These are phyloP conservation scores for Trichosporon ovoides DNA, from an alignment of 1,284 basidiomycete species.

Conservation along the genomic window DNA sequence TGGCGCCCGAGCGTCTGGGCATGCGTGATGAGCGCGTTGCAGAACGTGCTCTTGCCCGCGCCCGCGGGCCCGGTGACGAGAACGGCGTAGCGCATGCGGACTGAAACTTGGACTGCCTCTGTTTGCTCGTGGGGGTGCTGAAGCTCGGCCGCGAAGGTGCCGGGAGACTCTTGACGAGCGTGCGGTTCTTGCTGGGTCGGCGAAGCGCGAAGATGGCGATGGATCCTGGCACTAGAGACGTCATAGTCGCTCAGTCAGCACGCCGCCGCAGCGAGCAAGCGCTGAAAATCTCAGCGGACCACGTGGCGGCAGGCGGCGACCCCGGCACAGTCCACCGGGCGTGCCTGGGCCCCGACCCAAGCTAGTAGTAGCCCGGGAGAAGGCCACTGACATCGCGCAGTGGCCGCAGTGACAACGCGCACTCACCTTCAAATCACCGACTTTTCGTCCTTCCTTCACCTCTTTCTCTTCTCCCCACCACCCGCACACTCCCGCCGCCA, in stretches of 20 bases:
- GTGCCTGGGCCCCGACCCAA: too few species aligned
- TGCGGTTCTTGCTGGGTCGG: neutral
- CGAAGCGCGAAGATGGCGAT: slow-evolving; percentile 2
- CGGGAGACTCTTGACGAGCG: too few species aligned
- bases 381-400: too few species aligned
- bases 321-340: neutral
- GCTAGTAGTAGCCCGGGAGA: too few species aligned
- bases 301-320: neutral
- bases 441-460: neutral
- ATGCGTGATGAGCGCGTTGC: slow-evolving; percentile 82
- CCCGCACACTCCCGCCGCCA: neutral
- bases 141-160: too few species aligned
- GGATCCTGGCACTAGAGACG: neutral
- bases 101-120: too few species aligned
- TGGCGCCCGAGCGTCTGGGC: slow-evolving; percentile 75
- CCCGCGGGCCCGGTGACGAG: slow-evolving; percentile 73
- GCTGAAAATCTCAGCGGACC: neutral
- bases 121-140: too few species aligned
- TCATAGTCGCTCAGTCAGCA: neutral
- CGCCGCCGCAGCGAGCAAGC: too few species aligned
- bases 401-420: too few species aligned
- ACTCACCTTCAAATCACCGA: neutral
- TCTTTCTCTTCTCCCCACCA: too few species aligned
- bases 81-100: slow-evolving; percentile 86
- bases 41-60: slow-evolving; percentile 96